Percentiles rank a stretch among this genome's conserved stretches.
Evolutionary conservation across 177 flowering plant species (phyloP).

Genomic region (Tripterygium wilfordii): DNA sequence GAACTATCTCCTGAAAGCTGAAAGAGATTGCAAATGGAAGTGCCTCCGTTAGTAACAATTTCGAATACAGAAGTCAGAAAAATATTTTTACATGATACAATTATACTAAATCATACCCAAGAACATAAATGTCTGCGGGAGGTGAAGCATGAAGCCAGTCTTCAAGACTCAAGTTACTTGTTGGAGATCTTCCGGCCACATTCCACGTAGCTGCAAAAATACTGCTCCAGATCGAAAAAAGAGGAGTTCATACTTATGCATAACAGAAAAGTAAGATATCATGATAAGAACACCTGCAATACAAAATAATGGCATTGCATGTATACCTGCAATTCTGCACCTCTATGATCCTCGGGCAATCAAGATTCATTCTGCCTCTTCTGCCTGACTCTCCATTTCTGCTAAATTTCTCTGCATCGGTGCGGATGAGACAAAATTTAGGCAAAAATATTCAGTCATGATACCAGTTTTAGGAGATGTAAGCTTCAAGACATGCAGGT

Average conservation of each 20-base stretch:
- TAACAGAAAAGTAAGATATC: neutral
- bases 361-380: slow-evolving; percentile 55
- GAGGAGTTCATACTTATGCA: neutral
- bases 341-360: slow-evolving; percentile 67
- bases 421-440: slow-evolving; percentile 2
- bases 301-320: neutral
- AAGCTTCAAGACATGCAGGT: too few species aligned
- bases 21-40: too few species aligned
- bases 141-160: slow-evolving; percentile 55
- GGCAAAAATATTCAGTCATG: too few species aligned
- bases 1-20: slow-evolving; percentile 90
- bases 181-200: slow-evolving; percentile 59
- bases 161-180: slow-evolving; percentile 41
- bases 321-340: slow-evolving; percentile 74
- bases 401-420: slow-evolving; percentile 51
- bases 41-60: too few species aligned
- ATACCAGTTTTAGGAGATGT: too few species aligned
- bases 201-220: slow-evolving; percentile 56
- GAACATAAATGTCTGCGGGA: slow-evolving; percentile 58
- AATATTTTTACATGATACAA: too few species aligned
- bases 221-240: slow-evolving; percentile 35
- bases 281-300: neutral
- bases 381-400: slow-evolving; percentile 47
- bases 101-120: slow-evolving; percentile 35
- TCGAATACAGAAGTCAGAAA: too few species aligned